Base-by-base conservation (phyloP, 2,329 filamentous ascomycete species). In the Rutstroemia sp. region DNA sequence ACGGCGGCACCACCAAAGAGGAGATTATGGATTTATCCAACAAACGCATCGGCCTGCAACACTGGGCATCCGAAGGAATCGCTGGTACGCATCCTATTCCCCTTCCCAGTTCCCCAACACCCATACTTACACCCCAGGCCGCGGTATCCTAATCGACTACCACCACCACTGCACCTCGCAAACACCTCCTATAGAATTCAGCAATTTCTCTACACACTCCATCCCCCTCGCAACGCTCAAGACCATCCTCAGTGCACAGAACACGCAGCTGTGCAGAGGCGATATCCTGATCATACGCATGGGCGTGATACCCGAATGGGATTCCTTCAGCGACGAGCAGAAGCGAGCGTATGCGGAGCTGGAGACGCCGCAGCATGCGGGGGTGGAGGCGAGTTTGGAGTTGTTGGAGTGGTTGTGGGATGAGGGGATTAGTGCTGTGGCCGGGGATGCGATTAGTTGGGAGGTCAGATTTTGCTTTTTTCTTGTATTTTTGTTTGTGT, bases 81-180 rank as follows among this genome's bases (percentile, higher is more conserved):
- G 70, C 69, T 51, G 71, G 70, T 71, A 63, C 9, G 61, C 57
- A 10, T 54, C 38, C 8, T 10, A 3, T 2, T 2, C 12, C 6
- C 5, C n/a, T 14, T 7, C 39, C 27, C 2, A 30, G 41, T 4
- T 21, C 21, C 9, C 39, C 14, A 19, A 10, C 14, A 18, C 21
- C 39, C 4, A 49, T 5, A 49, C 18, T 30, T 4, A 34, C 34
- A 19, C 39, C 3, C 6, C 30, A 3, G 78, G 77, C 3, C 73
- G 78, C 0, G 78, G 77, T 18, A 71, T 81, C 2, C 67, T 81
- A 0, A 67, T 81, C 0, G 81, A 85, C 65, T 83, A 77, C 55
- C 37, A 50, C 14, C 45, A 54, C 8, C 89, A 84, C 77, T 82
- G 84, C 2, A 73, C 74, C 16, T 70, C 71, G 34, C 75, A 82